Percentiles rank a stretch among this genome's conserved stretches.
These are phyloP conservation scores for Aspergillus cavernicola DNA, from an alignment of 495 filamentous ascomycete genomes.

Conservation along the genomic window DNA sequence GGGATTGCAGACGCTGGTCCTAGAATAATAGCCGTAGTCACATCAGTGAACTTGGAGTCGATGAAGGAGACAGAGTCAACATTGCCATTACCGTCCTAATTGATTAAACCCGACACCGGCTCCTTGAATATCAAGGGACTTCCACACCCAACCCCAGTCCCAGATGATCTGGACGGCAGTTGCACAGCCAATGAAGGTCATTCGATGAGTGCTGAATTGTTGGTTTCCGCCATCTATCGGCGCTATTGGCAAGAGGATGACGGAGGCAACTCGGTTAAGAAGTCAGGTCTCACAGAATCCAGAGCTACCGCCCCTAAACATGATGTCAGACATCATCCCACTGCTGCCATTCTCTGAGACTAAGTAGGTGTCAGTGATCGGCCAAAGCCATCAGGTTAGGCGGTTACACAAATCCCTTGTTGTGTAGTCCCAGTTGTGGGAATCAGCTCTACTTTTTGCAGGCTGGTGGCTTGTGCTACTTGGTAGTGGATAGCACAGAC, in stretches of 20 bases:
- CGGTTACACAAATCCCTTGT: not conserved
- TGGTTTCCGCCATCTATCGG: conserved; percentile 4
- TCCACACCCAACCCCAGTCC: conserved; percentile 15
- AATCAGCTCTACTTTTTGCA: conserved; percentile 10
- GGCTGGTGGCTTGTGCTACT: conserved; percentile 11
- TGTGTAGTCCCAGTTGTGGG: not conserved
- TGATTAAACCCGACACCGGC: conserved; percentile 3
- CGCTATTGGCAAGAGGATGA: not conserved
- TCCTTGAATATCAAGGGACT: conserved; percentile 2
- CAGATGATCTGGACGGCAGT: conserved; percentile 10
- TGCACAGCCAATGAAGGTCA: conserved; percentile 10
- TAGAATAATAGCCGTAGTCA: conserved; percentile 1
- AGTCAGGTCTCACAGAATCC: not conserved
- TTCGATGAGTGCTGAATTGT: conserved; percentile 5
- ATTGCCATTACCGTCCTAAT: conserved; percentile 1
- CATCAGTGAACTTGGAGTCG: conserved; percentile 3
- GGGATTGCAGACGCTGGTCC: conserved; percentile 1
- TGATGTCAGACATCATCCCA: conserved; percentile 12
- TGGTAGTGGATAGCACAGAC: conserved; percentile 10
- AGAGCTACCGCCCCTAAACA: conserved; percentile 8
- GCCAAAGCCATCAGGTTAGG: not conserved
- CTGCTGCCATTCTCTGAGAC: conserved; percentile 11
- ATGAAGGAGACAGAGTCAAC: conserved; percentile 3
- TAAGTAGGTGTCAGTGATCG: not conserved
- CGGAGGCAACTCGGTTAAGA: too few species aligned